Conservation (phyloP, 345 rosid species). For the Luvunga scandens region DNA sequence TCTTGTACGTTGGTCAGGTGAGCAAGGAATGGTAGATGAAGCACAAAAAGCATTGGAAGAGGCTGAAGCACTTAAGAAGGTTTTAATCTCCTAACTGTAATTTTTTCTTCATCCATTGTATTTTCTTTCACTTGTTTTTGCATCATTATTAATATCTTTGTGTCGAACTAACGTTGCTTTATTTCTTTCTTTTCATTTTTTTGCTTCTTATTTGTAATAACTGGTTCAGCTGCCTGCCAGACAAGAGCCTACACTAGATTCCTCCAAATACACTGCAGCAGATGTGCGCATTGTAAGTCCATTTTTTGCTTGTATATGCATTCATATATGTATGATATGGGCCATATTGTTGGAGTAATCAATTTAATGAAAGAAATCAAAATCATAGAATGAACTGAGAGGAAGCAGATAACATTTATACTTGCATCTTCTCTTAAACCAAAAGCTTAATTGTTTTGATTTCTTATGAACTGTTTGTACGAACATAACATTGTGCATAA, state of each 20-base stretch:
- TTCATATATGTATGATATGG: background rate
- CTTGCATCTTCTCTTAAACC: background rate
- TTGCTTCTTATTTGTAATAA: background rate
- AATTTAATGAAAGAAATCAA: background rate
- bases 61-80: slow-evolving; percentile 99
- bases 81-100: slow-evolving; percentile 16
- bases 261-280: slow-evolving; percentile 87
- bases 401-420: background rate
- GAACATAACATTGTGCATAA: background rate
- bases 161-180: background rate
- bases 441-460: background rate
- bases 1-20: slow-evolving; percentile 46
- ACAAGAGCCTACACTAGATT: slow-evolving; percentile 72
- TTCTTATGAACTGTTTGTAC: background rate
- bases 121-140: background rate
- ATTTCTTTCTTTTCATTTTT: background rate
- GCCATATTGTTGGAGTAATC: background rate
- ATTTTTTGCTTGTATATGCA: background rate
- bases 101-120: background rate
- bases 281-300: slow-evolving; percentile 96
- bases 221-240: slow-evolving; percentile 69
- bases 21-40: slow-evolving; percentile 99
- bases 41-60: slow-evolving; percentile 98
- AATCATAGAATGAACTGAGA: background rate
- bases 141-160: background rate